A percentile compares a stretch with the other conserved stretches of the same genome.
Evolutionary conservation across 2,329 filamentous ascomycete genomes (phyloP).

Genomic region (Cladorrhinum sp.): DNA sequence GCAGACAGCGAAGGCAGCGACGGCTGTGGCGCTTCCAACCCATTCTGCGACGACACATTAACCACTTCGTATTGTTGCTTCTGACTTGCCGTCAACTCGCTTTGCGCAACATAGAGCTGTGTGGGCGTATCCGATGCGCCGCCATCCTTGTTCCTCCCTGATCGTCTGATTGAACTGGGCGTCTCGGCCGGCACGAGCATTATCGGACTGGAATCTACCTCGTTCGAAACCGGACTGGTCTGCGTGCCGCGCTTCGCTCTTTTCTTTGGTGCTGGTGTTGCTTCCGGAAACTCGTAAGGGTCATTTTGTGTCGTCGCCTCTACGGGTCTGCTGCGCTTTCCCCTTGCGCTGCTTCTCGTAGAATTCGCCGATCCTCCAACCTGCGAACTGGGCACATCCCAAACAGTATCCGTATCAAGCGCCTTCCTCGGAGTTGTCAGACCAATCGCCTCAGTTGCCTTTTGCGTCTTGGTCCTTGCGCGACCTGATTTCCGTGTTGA

Average conservation of each 20-base stretch:
- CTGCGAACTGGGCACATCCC: constrained; percentile 1
- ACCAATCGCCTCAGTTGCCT: neutral
- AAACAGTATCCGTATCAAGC: neutral
- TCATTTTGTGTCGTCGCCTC: constrained; percentile 14
- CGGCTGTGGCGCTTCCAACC: constrained; percentile 14
- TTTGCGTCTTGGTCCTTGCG: neutral
- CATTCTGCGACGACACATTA: constrained; percentile 23
- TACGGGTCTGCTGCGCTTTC: constrained; percentile 10
- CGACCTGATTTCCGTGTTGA: constrained; percentile 2
- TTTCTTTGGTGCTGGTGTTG: constrained; percentile 13
- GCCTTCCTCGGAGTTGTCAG: neutral
- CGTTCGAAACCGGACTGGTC: constrained; percentile 2
- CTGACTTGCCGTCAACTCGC: constrained; percentile 37
- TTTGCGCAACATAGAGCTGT: constrained; percentile 33
- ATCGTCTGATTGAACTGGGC: neutral
- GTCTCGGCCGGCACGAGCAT: constrained; percentile 14
- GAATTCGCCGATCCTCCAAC: neutral
- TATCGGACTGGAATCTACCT: constrained; percentile 15
- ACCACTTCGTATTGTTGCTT: constrained; percentile 36
- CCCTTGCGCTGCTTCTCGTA: neutral
- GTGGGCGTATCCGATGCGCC: constrained; percentile 14
- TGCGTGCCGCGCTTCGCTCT: constrained; percentile 10
- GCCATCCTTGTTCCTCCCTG: constrained; percentile 3
- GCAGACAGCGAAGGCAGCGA: constrained; percentile 12
- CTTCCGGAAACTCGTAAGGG: constrained; percentile 25